Base-by-base conservation (phyloP, 2,329 filamentous ascomycete species). In the Juglanconis oblonga region DNA sequence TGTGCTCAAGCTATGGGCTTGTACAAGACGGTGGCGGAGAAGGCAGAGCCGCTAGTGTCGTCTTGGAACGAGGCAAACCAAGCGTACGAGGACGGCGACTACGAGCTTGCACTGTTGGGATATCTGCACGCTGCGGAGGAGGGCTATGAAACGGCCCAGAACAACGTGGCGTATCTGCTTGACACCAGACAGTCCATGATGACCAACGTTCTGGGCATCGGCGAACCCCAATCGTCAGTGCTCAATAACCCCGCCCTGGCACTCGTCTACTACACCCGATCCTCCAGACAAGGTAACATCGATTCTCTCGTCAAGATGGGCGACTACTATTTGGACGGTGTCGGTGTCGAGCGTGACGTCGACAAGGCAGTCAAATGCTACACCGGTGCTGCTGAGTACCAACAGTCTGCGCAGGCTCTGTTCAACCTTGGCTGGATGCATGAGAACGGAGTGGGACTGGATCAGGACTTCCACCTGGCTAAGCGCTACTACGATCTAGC, bases 341-440 rank as follows among this genome's bases (percentile, higher is more conserved):
- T 93, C 31, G 94, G 94, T 3, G 85, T 89, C 0, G 78, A 84
- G 7, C 68, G 79, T 0, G 90, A 96, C 65, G 78, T 90, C 17
- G 88, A 93, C 67, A 97, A 97, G 73, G 96, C 96, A 5, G 92
- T 93, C 0, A 87, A 90, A 49, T 99, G 95, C 77, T 99, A 99
- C 69, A 89, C 90, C 56, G 90, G 91, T 4, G 95, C 95, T 1
- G 93, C 93, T 0, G 95, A 99, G 70, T 92, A 90, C 62, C 87
- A 94, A 67, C 89, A 92, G 70, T 96, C 92, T 67, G 95, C 94
- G 2, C 96, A 99, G 75, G 95, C 96, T 13, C 86, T 97, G 59
- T 99, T 92, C 85, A 98, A 99, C 69, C 80, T 99, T 13, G 96
- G 95, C 5, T 99, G 95, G 95, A 98, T 99, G 94, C 92, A 99